A percentile compares a stretch with the other conserved stretches of the same genome.
Conservation (phyloP, 805 yeast genomes). For the Henningerozyma blattae region DNA sequence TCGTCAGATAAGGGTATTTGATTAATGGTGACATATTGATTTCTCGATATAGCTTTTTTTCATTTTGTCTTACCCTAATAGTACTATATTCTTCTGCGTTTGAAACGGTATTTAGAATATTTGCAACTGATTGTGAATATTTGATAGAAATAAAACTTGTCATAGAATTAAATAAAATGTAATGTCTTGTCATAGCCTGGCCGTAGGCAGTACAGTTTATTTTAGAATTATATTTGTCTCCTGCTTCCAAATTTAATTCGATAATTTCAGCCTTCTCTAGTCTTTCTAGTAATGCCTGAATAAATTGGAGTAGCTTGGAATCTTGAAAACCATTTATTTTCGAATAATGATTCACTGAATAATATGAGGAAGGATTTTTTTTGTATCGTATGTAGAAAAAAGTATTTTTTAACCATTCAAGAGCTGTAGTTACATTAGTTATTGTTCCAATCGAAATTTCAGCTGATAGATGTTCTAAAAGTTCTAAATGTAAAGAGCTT, state of each 20-base stretch:
- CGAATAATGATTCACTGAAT: conserved; percentile 16
- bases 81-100: conserved; percentile 30
- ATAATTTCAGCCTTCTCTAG: conserved; percentile 26
- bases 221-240: conserved; percentile 4
- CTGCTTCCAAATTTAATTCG: conserved; percentile 1
- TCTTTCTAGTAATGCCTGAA: conserved; percentile 23
- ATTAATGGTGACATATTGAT: conserved; percentile 30
- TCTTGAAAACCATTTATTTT: neutral
- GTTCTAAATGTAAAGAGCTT: conserved; percentile 31
- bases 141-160: conserved; percentile 20
- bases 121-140: conserved; percentile 7
- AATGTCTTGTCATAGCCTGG: conserved; percentile 36
- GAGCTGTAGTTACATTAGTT: conserved; percentile 25
- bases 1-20: conserved; percentile 26
- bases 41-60: conserved; percentile 33
- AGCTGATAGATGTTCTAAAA: conserved; percentile 32
- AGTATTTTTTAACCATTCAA: conserved; percentile 37
- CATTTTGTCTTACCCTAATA: conserved; percentile 31
- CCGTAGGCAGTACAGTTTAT: conserved; percentile 31
- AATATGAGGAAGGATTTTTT: conserved; percentile 30
- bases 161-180: conserved; percentile 34
- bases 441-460: conserved; percentile 34
- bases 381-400: conserved; percentile 36
- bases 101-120: conserved; percentile 21
- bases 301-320: conserved; percentile 21